Conservation (phyloP, 2,329 filamentous ascomycete species). For the Colletotrichum sp. region DNA sequence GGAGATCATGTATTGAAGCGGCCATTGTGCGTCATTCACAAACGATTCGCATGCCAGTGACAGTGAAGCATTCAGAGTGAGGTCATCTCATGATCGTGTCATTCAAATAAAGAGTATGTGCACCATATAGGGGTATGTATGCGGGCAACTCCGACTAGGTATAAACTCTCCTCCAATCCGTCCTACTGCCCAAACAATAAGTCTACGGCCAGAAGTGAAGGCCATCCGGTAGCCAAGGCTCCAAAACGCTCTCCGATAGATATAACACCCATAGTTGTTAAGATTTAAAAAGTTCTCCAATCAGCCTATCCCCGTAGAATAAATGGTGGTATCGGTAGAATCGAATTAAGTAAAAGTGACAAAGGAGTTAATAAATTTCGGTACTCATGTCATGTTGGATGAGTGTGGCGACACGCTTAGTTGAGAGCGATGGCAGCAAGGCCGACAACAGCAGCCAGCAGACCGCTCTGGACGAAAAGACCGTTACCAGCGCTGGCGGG, state of each 20-base stretch:
- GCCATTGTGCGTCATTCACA: not conserved
- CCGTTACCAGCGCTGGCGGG: slow-evolving; percentile 35
- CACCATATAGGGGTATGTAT: slow-evolving; percentile 18
- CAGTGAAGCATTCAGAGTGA: not conserved
- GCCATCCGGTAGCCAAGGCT: slow-evolving; percentile 19
- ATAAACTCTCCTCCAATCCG: slow-evolving; percentile 12
- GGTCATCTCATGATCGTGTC: slow-evolving; percentile 18
- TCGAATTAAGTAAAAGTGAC: slow-evolving; percentile 19
- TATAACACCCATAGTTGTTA: not conserved
- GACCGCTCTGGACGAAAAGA: slow-evolving; percentile 42
- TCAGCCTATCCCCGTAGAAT: slow-evolving; percentile 28
- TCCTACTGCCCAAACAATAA: not conserved
- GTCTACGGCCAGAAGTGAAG: slow-evolving; percentile 18
- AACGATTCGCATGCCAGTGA: not conserved
- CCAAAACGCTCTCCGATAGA: not conserved
- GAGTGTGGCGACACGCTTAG: slow-evolving; percentile 24
- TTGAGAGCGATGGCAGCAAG: slow-evolving; percentile 40
- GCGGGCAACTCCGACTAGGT: slow-evolving; percentile 8
- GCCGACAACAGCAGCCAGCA: slow-evolving; percentile 43
- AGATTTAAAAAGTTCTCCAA: slow-evolving; percentile 24
- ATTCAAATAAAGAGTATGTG: slow-evolving; percentile 19
- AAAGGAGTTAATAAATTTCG: not conserved
- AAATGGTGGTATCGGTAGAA: slow-evolving; percentile 22
- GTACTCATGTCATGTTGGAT: slow-evolving; percentile 9
- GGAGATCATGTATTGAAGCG: not conserved